These are phyloP conservation scores for Geranomyces variabilis DNA, from an alignment of 192 early-diverging fungal species.

Conservation along the genomic window DNA sequence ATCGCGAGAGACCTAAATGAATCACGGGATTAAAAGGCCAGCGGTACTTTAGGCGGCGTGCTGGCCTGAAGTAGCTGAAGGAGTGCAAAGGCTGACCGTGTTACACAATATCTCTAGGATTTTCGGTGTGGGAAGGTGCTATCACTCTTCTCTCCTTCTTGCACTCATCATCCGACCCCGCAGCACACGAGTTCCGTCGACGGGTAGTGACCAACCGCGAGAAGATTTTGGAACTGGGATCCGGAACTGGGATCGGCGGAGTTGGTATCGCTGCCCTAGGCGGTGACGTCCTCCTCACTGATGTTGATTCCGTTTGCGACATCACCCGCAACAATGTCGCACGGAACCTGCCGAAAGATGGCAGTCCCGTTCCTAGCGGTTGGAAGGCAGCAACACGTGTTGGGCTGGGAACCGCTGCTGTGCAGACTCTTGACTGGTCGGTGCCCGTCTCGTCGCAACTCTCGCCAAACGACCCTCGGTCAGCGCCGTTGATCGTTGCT, in stretches of 20 bases:
- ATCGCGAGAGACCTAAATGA: too few species aligned
- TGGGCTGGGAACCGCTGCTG: conserved; percentile 20
- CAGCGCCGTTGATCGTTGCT: conserved; percentile 21
- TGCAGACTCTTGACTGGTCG: conserved; percentile 30
- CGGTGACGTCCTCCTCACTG: conserved; percentile 23
- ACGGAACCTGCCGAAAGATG: conserved; percentile 3
- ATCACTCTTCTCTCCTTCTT: conserved; percentile 28
- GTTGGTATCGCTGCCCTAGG: conserved; percentile 26
- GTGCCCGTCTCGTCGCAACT: conserved; percentile 11
- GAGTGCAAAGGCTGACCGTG: too few species aligned
- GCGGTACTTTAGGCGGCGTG: too few species aligned
- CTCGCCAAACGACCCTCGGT: conserved; percentile 16
- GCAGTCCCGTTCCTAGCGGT: neutral
- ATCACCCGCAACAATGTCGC: conserved; percentile 13
- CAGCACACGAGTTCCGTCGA: conserved; percentile 22
- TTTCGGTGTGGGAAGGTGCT: conserved; percentile 36
- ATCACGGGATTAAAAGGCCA: too few species aligned
- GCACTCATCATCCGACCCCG: neutral
- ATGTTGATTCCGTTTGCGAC: conserved; percentile 30
- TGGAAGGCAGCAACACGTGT: conserved; percentile 14
- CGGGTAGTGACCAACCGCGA: conserved; percentile 22
- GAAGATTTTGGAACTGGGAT: conserved; percentile 20
- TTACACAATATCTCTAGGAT: too few species aligned
- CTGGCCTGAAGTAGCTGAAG: too few species aligned
- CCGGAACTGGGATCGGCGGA: conserved; percentile 28